Evolutionary conservation across 352 stramenopile species (phyloP), one percentile per base, ranked within the genome.

Genomic region (Globisporangium polare): DNA sequence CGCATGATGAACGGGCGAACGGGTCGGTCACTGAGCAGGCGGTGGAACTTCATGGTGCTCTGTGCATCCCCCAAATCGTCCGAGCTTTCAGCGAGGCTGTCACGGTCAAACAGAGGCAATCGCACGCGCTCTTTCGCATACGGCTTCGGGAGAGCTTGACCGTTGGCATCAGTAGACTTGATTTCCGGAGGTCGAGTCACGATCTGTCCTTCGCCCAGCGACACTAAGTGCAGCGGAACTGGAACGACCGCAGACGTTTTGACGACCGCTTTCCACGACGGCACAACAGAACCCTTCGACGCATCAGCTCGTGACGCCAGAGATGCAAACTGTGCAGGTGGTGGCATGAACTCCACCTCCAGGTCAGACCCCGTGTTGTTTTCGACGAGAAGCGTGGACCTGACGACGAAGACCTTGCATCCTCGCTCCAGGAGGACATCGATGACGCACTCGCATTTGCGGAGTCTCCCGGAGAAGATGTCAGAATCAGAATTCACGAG

Each of bases 341-440:
- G 78, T 43, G 80, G 80, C 9, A 94, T 66, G 61, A 93, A 90
- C 54, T 96, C 85, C n/a, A 94, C 69, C 61, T 94, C 80, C n/a
- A 96, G 62, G 33, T 92, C 83, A 10, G 85, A 92, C 2, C 76
- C 78, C 0, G 85, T 94, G 58, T 92, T 89, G 67, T 96, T 96
- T 39, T 94, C 83, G 13, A 96, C 35, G 47, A 92, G 63, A 56
- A 92, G 61, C 10, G 84, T 90, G 6, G 85, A 94, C 1, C 86
- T 84, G 18, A 96, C 83, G 20, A 94, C 82, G 56, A 96, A 92
- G 60, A 89, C 85, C 62, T 96, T 96, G 69, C 83, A 92, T n/a
- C 87, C 87, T 43, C 80, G 81, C 56, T 96, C 82, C 8, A 96
- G 78, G 13, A 92, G 60, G 4, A 96, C 85, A 51, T 94, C 87